Evolutionary conservation across 345 rosid genomes (phyloP).

Genomic region (Brassica rapa): DNA sequence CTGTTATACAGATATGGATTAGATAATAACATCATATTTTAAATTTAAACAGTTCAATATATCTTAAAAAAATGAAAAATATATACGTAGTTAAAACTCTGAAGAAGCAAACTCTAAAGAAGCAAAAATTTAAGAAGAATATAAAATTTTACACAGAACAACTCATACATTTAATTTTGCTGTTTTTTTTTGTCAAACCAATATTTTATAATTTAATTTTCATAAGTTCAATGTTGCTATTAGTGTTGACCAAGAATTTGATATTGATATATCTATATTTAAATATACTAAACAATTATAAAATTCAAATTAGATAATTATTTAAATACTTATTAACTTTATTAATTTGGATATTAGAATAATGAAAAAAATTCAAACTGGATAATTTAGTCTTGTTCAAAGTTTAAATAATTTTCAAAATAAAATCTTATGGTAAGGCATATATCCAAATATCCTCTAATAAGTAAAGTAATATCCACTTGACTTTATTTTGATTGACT

Average conservation of each 20-base stretch:
- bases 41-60: no score
- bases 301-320: not conserved
- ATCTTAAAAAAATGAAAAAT: no score
- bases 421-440: not conserved
- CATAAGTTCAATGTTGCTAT: not conserved
- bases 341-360: not conserved
- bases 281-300: not conserved
- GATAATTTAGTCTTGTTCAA: no score
- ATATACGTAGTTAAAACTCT: not conserved
- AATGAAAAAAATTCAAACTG: not conserved
- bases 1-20: conserved; percentile 1
- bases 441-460: not conserved
- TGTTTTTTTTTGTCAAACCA: no score
- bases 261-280: not conserved
- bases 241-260: not conserved
- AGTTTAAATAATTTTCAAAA: not conserved
- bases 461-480: conserved; percentile 4
- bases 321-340: not conserved
- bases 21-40: not conserved
- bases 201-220: not conserved
- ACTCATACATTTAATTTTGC: not conserved
- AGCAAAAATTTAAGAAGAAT: not conserved
- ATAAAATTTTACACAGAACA: not conserved
- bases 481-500: not conserved
- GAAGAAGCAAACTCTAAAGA: not conserved